A percentile compares a stretch with the other conserved stretches of the same genome.
These are phyloP conservation scores for Rhodotorula toruloides DNA, from an alignment of 768 basidiomycete genomes.

Conservation along the genomic window DNA sequence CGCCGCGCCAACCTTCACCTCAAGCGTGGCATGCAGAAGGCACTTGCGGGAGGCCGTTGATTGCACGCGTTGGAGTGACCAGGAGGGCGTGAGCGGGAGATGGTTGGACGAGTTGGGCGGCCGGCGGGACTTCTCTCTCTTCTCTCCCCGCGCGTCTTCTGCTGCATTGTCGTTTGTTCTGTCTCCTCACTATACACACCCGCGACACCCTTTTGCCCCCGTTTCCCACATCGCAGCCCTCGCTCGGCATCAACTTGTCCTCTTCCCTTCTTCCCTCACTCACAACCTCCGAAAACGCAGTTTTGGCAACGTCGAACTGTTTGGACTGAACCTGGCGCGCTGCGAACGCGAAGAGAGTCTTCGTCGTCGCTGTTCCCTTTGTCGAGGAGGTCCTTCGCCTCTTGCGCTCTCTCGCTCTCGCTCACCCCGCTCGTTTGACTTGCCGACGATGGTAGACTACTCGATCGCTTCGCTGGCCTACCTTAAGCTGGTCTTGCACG, in stretches of 20 bases:
- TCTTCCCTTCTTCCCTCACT: background rate
- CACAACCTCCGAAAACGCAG: background rate
- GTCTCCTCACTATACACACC: background rate
- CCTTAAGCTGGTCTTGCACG: constrained; percentile 56
- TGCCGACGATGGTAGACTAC: background rate
- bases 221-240: background rate
- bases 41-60: background rate
- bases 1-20: constrained; percentile 91
- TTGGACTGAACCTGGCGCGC: background rate
- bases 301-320: constrained; percentile 7
- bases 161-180: constrained; percentile 3
- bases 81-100: too few species aligned
- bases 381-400: background rate
- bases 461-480: background rate
- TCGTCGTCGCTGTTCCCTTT: too few species aligned
- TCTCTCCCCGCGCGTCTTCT: too few species aligned
- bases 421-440: background rate
- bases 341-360: too few species aligned
- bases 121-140: too few species aligned
- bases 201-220: background rate
- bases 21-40: constrained; percentile 97
- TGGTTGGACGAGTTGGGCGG: too few species aligned
- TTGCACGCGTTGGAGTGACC: too few species aligned
- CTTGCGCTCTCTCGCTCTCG: background rate
- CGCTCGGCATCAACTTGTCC: background rate